Conservation (phyloP, 139 green algal species). For the Coelastrella sp. region DNA sequence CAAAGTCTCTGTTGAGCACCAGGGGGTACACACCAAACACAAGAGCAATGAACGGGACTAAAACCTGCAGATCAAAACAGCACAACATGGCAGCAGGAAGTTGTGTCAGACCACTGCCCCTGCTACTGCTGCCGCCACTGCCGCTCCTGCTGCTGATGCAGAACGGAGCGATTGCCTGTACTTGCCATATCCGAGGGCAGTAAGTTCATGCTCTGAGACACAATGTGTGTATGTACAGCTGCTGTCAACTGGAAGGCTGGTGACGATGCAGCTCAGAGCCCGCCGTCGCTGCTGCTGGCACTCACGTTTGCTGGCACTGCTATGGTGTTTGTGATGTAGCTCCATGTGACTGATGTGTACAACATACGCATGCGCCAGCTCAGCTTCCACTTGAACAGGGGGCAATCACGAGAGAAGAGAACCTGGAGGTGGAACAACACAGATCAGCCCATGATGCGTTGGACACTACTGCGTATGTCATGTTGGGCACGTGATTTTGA, state of each 20-base stretch:
- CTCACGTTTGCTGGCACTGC: conserved; percentile 59
- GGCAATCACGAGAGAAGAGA: conserved; percentile 51
- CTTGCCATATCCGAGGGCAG: no score
- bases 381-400: conserved; percentile 55
- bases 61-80: neutral
- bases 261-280: no score
- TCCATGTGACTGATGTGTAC: conserved; percentile 63
- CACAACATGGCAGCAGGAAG: no score
- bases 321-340: conserved; percentile 53
- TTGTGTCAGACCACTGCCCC: no score
- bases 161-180: no score
- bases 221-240: no score
- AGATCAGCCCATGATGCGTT: no score
- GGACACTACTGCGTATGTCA: neutral
- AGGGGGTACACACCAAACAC: conserved; percentile 18
- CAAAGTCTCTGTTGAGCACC: conserved; percentile 53
- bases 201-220: no score
- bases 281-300: neutral
- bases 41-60: conserved; percentile 65
- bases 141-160: no score
- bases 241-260: no score
- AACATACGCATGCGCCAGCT: conserved; percentile 57
- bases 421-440: conserved; percentile 30
- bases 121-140: no score
- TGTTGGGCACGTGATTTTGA: neutral